Conservation (phyloP, 495 filamentous ascomycete genomes). For the Friedmanniomyces endolithicus region DNA sequence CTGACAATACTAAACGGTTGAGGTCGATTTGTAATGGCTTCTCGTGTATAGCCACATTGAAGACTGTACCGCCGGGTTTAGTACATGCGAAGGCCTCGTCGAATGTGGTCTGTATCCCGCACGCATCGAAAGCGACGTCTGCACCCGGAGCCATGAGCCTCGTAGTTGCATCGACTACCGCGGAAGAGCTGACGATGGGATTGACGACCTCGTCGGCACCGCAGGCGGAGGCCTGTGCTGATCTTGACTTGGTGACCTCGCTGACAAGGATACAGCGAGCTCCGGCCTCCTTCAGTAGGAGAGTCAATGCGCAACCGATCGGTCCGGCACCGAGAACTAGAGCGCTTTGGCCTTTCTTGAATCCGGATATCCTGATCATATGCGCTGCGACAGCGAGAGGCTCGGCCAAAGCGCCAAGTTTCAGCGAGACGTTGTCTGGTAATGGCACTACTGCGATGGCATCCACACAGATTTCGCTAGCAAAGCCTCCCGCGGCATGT, state of each 20-base stretch:
- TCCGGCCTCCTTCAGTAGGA: not conserved
- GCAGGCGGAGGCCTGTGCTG: not conserved
- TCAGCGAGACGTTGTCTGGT: not conserved
- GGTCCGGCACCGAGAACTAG: slow-evolving; percentile 6
- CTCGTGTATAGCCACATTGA: slow-evolving; percentile 13
- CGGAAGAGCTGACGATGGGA: not conserved
- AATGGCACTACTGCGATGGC: not conserved
- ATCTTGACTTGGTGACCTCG: not conserved
- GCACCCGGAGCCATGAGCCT: not conserved
- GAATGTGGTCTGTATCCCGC: slow-evolving; percentile 5
- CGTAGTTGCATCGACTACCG: not conserved
- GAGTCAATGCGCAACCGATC: not conserved
- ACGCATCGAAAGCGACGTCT: slow-evolving; percentile 10
- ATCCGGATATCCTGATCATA: slow-evolving; percentile 2
- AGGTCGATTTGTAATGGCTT: slow-evolving; percentile 1
- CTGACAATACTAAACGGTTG: not conserved
- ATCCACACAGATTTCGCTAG: not conserved
- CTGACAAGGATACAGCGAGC: slow-evolving; percentile 1
- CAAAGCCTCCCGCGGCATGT: not conserved
- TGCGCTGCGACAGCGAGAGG: slow-evolving; percentile 4
- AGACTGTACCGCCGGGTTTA: slow-evolving; percentile 1
- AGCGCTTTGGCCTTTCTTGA: not conserved
- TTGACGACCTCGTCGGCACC: slow-evolving; percentile 4
- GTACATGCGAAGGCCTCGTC: slow-evolving; percentile 1
- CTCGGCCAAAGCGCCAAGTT: slow-evolving; percentile 2